Conservation (phyloP, 1,284 basidiomycete genomes). For the Fomitopsis schrenkii region DNA sequence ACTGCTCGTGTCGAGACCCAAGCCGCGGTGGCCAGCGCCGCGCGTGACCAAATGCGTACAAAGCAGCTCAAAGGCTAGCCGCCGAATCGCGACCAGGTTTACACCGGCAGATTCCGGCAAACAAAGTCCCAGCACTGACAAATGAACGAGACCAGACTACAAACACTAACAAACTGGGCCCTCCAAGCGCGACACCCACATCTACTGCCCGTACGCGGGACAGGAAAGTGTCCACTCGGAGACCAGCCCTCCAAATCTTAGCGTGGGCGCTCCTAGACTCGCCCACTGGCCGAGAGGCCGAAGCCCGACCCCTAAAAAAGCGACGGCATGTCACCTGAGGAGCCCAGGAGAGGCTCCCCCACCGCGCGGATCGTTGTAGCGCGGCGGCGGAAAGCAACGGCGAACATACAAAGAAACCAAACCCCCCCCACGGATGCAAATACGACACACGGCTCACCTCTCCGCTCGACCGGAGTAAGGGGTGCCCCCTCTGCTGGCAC, state of each 20-base stretch:
- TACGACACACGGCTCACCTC: background rate
- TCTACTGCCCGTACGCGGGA: conserved; percentile 1
- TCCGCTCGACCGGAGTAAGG: background rate
- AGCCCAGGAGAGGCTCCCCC: background rate
- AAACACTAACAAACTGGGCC: background rate
- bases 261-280: background rate
- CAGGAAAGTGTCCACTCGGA: background rate
- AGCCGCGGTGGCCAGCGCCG: too few relatives aligned
- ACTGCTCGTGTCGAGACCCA: too few relatives aligned
- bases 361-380: background rate
- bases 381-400: background rate
- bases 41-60: too few relatives aligned
- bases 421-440: background rate
- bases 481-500: background rate
- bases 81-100: too few relatives aligned
- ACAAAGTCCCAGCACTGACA: too few relatives aligned
- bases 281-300: background rate
- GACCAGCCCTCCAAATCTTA: too few relatives aligned
- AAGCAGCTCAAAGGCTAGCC: too few relatives aligned
- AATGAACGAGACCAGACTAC: too few relatives aligned
- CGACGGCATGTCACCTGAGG: background rate
- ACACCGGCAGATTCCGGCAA: too few relatives aligned
- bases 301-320: too few relatives aligned
- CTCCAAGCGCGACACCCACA: background rate
- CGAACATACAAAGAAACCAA: too few relatives aligned